Evolutionary conservation across 768 basidiomycete genomes (phyloP).

Genomic region (Rubroboletus pulcherrimus): DNA sequence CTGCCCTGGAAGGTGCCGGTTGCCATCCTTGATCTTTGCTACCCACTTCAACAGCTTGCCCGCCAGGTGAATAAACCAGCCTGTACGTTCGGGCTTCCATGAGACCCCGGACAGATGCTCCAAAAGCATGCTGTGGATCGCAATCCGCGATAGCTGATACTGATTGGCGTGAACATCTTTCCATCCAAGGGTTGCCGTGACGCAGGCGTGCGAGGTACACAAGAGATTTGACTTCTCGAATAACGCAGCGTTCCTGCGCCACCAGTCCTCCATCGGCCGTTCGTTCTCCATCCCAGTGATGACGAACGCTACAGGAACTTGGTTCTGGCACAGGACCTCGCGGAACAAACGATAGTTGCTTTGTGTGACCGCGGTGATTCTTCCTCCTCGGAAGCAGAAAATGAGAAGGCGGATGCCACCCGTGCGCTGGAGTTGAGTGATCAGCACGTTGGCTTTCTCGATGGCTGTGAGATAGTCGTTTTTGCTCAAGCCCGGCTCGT

Average conservation of each 20-base stretch:
- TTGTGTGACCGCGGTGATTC: constrained; percentile 22
- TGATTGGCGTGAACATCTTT: constrained; percentile 19
- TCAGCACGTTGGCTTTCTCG: constrained; percentile 29
- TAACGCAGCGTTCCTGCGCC: constrained; percentile 26
- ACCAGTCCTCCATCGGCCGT: constrained; percentile 31
- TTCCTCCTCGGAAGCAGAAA: constrained; percentile 33
- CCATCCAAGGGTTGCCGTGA: constrained; percentile 32
- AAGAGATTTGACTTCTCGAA: constrained; percentile 23
- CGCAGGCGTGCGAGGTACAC: constrained; percentile 36
- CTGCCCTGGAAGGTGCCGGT: background rate
- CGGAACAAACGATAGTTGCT: constrained; percentile 29
- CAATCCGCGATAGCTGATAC: constrained; percentile 31
- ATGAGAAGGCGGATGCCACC: constrained; percentile 29
- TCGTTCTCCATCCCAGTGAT: constrained; percentile 32
- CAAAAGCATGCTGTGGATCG: constrained; percentile 21
- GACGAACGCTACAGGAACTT: constrained; percentile 30
- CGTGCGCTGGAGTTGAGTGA: constrained; percentile 25
- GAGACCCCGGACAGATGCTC: constrained; percentile 14
- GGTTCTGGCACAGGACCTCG: constrained; percentile 25
- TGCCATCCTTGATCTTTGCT: constrained; percentile 3
- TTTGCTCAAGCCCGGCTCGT: constrained; percentile 21
- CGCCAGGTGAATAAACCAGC: constrained; percentile 23
- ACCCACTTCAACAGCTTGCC: constrained; percentile 20
- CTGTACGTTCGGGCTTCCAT: constrained; percentile 18
- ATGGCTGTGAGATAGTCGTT: constrained; percentile 24